A percentile compares a stretch with the other conserved stretches of the same genome.
Evolutionary conservation across 495 filamentous ascomycete species (phyloP).

Genomic region (Bombardia bombarda): DNA sequence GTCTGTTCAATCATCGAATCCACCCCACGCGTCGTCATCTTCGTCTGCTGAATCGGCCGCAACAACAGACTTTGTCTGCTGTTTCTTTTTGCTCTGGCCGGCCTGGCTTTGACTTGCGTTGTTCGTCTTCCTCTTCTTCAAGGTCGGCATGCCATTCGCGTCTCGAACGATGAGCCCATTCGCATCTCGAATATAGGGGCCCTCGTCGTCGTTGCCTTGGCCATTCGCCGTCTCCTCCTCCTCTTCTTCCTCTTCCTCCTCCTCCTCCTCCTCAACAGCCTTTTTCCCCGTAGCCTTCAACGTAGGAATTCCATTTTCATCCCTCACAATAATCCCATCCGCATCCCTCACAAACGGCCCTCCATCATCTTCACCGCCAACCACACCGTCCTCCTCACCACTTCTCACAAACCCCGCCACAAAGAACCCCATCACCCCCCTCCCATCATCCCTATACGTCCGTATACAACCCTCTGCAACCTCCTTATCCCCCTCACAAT

Average conservation of each 20-base stretch:
- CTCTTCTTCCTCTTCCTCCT: background rate
- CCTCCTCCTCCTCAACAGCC: slow-evolving; percentile 13
- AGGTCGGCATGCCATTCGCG: slow-evolving; percentile 26
- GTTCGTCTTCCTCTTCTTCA: slow-evolving; percentile 14
- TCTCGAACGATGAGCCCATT: slow-evolving; percentile 28
- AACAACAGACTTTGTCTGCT: slow-evolving; percentile 1
- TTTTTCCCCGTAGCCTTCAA: slow-evolving; percentile 16
- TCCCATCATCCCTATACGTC: slow-evolving; percentile 68
- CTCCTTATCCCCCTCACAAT: slow-evolving; percentile 43
- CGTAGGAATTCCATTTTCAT: slow-evolving; percentile 27
- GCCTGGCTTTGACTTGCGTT: too few species aligned
- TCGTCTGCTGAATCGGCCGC: slow-evolving; percentile 6
- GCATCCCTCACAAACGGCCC: slow-evolving; percentile 23
- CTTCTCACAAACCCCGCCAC: slow-evolving; percentile 40
- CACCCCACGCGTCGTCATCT: slow-evolving; percentile 36
- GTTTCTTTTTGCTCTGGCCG: background rate
- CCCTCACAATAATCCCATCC: slow-evolving; percentile 26
- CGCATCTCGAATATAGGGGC: slow-evolving; percentile 21
- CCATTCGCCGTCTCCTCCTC: background rate
- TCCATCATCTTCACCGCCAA: slow-evolving; percentile 11
- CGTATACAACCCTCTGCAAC: slow-evolving; percentile 69
- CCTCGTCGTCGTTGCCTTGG: slow-evolving; percentile 13
- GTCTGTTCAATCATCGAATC: slow-evolving; percentile 37
- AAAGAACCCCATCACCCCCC: slow-evolving; percentile 53
- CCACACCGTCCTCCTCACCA: slow-evolving; percentile 4